Conservation (phyloP, 2,329 filamentous ascomycete genomes). For the Diaporthe sp. region DNA sequence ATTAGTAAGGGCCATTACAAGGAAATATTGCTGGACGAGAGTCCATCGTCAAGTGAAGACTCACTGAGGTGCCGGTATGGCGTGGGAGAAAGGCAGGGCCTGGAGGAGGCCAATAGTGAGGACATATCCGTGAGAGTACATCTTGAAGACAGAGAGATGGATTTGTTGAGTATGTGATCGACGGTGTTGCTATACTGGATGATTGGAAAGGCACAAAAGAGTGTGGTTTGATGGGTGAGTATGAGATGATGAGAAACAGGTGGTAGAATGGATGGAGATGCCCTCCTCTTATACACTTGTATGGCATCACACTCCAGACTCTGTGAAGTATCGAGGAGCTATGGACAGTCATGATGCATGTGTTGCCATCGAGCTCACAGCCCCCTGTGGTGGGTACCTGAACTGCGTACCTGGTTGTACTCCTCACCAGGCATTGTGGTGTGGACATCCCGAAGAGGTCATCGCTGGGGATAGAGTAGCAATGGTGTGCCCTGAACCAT, state of each 20-base stretch:
- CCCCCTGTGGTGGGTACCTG: constrained; percentile 7
- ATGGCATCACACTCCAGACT: background rate
- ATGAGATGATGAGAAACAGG: background rate
- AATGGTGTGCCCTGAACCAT: constrained; percentile 12
- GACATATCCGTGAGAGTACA: constrained; percentile 23
- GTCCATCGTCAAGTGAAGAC: background rate
- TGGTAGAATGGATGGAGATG: background rate
- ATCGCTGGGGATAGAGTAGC: constrained; percentile 13
- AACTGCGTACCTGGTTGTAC: background rate
- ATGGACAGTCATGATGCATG: constrained; percentile 5
- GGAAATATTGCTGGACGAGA: background rate
- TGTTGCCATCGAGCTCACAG: constrained; percentile 3
- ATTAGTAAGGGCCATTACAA: background rate
- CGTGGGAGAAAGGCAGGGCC: constrained; percentile 25
- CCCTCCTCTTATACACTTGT: constrained; percentile 14
- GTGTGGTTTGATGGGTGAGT: constrained; percentile 12
- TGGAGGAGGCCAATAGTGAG: constrained; percentile 34
- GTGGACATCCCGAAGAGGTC: constrained; percentile 7
- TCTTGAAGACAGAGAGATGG: background rate
- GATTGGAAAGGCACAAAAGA: constrained; percentile 9
- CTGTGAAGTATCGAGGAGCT: background rate
- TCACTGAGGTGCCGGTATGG: constrained; percentile 37
- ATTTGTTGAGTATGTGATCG: background rate
- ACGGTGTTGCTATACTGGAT: background rate
- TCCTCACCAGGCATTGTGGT: background rate